phyloP scores from a whole-genome alignment of 1,284 basidiomycete species.

The Takashimella tepidaria region DNA sequence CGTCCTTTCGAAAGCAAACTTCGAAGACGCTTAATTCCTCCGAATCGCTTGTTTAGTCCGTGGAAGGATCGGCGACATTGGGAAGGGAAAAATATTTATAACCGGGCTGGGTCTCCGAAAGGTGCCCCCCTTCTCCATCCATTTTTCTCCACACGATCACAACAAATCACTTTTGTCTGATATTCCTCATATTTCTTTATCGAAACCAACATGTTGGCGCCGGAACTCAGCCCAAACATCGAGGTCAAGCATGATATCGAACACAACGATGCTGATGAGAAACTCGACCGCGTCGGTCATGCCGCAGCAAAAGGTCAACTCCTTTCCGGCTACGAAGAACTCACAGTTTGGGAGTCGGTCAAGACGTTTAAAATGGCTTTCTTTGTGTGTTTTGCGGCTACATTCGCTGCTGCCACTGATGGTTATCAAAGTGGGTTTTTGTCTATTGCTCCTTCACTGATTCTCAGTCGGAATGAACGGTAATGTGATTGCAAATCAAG shows the following conservation, averaged over 20 bases:
- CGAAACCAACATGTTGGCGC: background rate
- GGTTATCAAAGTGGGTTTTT: constrained; percentile 23
- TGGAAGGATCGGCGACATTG: background rate
- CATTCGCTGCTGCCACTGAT: constrained; percentile 24
- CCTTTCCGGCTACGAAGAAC: constrained; percentile 17
- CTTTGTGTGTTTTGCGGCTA: constrained; percentile 18
- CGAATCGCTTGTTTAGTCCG: background rate
- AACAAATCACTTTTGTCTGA: too few species aligned
- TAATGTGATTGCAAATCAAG: constrained; percentile 26
- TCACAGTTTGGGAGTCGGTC: constrained; percentile 15
- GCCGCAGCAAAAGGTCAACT: constrained; percentile 18
- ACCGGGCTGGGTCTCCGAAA: background rate
- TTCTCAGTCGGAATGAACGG: constrained; percentile 23
- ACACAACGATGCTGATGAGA: constrained; percentile 2
- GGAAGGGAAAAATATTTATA: background rate
- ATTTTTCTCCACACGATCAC: background rate
- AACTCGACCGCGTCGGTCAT: constrained; percentile 8
- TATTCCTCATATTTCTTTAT: too few species aligned
- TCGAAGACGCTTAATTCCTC: background rate
- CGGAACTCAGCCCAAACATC: background rate
- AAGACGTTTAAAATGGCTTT: constrained; percentile 21
- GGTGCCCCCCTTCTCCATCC: background rate
- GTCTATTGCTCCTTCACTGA: constrained; percentile 1
- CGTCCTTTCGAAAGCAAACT: background rate
- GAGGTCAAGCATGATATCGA: constrained; percentile 12